These are phyloP conservation scores for Lignosus rhinocerotis DNA, from an alignment of 1,284 basidiomycete genomes.

Conservation along the genomic window DNA sequence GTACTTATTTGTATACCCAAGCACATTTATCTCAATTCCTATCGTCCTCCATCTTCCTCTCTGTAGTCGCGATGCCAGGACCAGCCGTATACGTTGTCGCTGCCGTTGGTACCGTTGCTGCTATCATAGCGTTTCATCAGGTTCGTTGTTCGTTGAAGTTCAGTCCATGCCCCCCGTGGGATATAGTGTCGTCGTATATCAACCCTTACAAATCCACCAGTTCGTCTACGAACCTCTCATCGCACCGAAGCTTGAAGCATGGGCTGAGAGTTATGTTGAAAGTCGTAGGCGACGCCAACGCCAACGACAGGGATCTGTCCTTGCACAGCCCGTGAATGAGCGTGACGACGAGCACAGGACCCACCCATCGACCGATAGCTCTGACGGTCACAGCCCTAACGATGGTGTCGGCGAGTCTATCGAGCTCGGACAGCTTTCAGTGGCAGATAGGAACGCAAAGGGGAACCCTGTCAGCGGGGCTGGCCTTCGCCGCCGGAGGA, in stretches of 20 bases:
- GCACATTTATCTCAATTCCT: background rate
- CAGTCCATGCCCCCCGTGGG: background rate
- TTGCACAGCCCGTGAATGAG: slow-evolving; percentile 17
- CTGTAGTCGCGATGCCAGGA: slow-evolving; percentile 31
- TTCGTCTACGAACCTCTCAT: slow-evolving; percentile 66
- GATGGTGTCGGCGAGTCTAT: slow-evolving; percentile 22
- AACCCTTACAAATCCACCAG: slow-evolving; percentile 31
- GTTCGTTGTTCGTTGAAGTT: slow-evolving; percentile 30
- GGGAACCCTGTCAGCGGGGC: slow-evolving; percentile 40
- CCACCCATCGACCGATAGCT: slow-evolving; percentile 13
- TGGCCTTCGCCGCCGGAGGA: slow-evolving; percentile 39
- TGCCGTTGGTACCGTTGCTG: slow-evolving; percentile 28
- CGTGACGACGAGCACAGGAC: slow-evolving; percentile 20
- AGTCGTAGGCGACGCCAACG: slow-evolving; percentile 36
- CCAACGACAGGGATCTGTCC: slow-evolving; percentile 23
- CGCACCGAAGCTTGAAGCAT: slow-evolving; percentile 52
- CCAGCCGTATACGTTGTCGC: slow-evolving; percentile 36
- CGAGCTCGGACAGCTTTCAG: slow-evolving; percentile 53
- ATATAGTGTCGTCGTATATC: background rate
- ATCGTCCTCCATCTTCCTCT: slow-evolving; percentile 21
- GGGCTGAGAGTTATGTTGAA: slow-evolving; percentile 48
- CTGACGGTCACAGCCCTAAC: slow-evolving; percentile 16
- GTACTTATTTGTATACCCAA: background rate
- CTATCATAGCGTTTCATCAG: slow-evolving; percentile 34
- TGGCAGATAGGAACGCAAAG: slow-evolving; percentile 56